Evolutionary conservation across 2,329 filamentous ascomycete genomes (phyloP), one percentile per base, ranked within the genome.

Genomic region (Phyllosticta paracitricarpa): DNA sequence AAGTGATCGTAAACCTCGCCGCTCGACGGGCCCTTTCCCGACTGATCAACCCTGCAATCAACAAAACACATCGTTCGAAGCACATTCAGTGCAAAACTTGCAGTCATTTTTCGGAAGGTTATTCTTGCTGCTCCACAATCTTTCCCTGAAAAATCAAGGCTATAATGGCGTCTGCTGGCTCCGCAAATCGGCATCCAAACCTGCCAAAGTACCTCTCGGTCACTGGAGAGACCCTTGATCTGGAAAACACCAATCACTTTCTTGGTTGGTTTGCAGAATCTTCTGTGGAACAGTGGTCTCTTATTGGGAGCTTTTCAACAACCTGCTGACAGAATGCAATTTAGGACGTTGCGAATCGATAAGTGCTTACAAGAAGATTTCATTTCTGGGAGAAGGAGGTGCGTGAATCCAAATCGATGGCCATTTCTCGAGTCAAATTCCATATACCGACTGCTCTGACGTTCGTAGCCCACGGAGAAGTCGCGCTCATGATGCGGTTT

Each of bases 311-410:
- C 14, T 30, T 30, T 8, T 48, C n/a, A 25, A 26, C 30, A 59
- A 9, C 51, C 24, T n/a, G 26, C 54, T 40, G 35, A 40, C 14
- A 28, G 56, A 35, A 59, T 48, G 56, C 22, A 22, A 22, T 10
- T n/a, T 35, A 74, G 72, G 72, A 51, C 68, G 68, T 62, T 74
- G 72, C 61, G 66, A 67, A 28, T 65, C 71, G 28, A 70, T 73
- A 25, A 63, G 63, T n/a, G 66, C 69, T 19, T 74, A 68, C 62
- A 68, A 71, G 52, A 68, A 67, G 30, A 66, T 73, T 51, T 72
- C 73, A 59, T 67, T 68, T 33, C 66, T 73, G 12, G 72, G 72
- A 10, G 72, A 74, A 69, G 71, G 71, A 56, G 71, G 72, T 73
- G 59, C 54, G 71, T 28, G 4, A 17, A 5, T 9, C 12, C 3